A percentile compares a stretch with the other conserved stretches of the same genome.
Evolutionary conservation across 495 filamentous ascomycete genomes (phyloP).

Genomic region (Hypoxylon crocopeplum): DNA sequence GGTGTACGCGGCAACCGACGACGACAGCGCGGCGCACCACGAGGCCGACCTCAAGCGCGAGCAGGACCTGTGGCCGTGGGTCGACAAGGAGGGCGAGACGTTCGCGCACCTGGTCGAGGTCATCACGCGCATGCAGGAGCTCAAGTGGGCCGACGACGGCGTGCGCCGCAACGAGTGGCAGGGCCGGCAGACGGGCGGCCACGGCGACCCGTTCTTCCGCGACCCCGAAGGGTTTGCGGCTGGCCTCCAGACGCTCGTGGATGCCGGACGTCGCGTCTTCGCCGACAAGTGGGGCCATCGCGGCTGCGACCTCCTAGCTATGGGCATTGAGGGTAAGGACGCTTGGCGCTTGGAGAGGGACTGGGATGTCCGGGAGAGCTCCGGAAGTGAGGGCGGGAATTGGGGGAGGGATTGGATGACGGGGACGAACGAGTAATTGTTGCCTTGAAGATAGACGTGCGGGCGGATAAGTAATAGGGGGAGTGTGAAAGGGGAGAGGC

Average conservation of each 20-base stretch:
- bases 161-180: conserved; percentile 62
- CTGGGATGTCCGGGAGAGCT: conserved; percentile 39
- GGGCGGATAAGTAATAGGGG: too few relatives aligned
- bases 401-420: conserved; percentile 40
- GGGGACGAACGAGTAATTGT: conserved; percentile 1
- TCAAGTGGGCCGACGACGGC: conserved; percentile 41
- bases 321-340: conserved; percentile 42
- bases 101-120: conserved; percentile 45
- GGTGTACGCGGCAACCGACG: conserved; percentile 12
- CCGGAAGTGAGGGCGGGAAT: conserved; percentile 31
- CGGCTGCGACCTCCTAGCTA: conserved; percentile 34
- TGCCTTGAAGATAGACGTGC: too few relatives aligned
- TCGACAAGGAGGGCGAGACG: conserved; percentile 45
- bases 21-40: conserved; percentile 17
- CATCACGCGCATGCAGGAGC: conserved; percentile 44
- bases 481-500: too few relatives aligned
- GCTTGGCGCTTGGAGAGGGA: conserved; percentile 47
- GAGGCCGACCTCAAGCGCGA: conserved; percentile 40
- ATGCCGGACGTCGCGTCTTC: conserved; percentile 58
- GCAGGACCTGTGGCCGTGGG: conserved; percentile 38
- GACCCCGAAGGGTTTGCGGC: conserved; percentile 60
- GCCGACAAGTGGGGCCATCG: conserved; percentile 62
- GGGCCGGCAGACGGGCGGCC: conserved; percentile 56
- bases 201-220: conserved; percentile 64
- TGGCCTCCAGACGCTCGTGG: conserved; percentile 55